phyloP scores from a whole-genome alignment of 2,329 filamentous ascomycete species.

The Epichloe hybrida region DNA sequence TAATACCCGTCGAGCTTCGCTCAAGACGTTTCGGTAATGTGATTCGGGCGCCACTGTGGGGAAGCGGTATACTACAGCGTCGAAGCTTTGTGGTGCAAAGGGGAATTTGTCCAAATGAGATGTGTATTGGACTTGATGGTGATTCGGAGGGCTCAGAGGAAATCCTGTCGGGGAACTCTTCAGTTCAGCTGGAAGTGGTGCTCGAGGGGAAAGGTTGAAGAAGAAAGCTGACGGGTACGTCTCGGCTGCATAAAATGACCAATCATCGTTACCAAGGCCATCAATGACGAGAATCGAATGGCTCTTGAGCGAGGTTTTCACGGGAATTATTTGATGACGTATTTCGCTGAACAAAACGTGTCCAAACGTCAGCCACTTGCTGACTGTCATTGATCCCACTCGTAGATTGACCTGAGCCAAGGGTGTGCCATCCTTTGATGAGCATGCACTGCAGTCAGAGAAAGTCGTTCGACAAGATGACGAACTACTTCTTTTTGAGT shows the following conservation, averaged over 20 bases:
- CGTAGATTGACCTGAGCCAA: constrained; percentile 62
- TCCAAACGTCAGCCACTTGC: constrained; percentile 78
- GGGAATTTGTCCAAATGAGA: constrained; percentile 55
- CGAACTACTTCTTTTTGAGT: constrained; percentile 18
- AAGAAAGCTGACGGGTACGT: constrained; percentile 64
- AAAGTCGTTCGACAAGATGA: constrained; percentile 21
- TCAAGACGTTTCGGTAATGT: constrained; percentile 56
- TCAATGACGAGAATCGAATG: constrained; percentile 64
- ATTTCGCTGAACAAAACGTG: constrained; percentile 72
- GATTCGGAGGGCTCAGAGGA: constrained; percentile 50
- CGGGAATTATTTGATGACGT: constrained; percentile 51
- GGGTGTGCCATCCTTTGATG: constrained; percentile 45
- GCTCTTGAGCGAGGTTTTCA: constrained; percentile 23
- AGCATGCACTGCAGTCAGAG: constrained; percentile 32
- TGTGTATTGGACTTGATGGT: constrained; percentile 59
- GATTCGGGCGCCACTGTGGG: constrained; percentile 54
- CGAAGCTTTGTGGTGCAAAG: constrained; percentile 64
- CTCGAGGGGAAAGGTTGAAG: constrained; percentile 57
- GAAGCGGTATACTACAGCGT: constrained; percentile 64
- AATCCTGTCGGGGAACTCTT: constrained; percentile 30
- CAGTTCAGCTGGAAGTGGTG: constrained; percentile 33
- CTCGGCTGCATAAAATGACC: constrained; percentile 68
- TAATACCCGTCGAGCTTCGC: constrained; percentile 64
- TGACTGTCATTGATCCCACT: constrained; percentile 70
- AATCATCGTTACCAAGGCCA: constrained; percentile 75